phyloP scores from a whole-genome alignment of 805 yeast species.

The Yamadazyma kitorensis region DNA sequence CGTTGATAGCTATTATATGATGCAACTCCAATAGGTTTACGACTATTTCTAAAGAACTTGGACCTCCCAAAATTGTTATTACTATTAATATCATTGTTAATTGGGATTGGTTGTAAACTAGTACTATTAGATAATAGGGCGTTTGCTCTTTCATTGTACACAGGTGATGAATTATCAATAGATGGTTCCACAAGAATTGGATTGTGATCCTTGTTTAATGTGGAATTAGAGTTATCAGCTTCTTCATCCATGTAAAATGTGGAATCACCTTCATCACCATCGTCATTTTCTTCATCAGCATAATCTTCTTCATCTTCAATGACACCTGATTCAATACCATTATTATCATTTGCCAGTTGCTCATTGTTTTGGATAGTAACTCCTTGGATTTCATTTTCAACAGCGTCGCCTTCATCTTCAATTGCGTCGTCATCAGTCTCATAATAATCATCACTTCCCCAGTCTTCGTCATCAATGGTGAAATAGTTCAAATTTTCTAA shows the following conservation, averaged over 20 bases:
- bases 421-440: constrained; percentile 18
- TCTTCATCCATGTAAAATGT: constrained; percentile 16
- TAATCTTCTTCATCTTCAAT: constrained; percentile 3
- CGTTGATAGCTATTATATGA: constrained; percentile 36
- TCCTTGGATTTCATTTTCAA: constrained; percentile 8
- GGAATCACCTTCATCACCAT: constrained; percentile 13
- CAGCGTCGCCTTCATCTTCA: constrained; percentile 16
- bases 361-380: neutral
- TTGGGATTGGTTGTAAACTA: constrained; percentile 40
- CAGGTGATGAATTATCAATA: neutral
- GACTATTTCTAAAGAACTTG: constrained; percentile 37
- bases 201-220: constrained; percentile 4
- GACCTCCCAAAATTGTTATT: constrained; percentile 9
- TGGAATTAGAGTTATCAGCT: constrained; percentile 12
- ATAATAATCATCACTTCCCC: constrained; percentile 50
- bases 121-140: constrained; percentile 39
- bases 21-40: constrained; percentile 66
- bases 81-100: constrained; percentile 19
- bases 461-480: constrained; percentile 73
- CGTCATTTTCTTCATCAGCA: constrained; percentile 6
- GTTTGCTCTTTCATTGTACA: constrained; percentile 41
- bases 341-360: neutral
- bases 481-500: constrained; percentile 59
- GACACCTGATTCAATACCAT: neutral
- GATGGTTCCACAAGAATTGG: constrained; percentile 1